Percentiles rank a stretch among this genome's conserved stretches.
phyloP scores from a whole-genome alignment of 2,329 filamentous ascomycete species.

The Paraconiothyrium sp. region DNA sequence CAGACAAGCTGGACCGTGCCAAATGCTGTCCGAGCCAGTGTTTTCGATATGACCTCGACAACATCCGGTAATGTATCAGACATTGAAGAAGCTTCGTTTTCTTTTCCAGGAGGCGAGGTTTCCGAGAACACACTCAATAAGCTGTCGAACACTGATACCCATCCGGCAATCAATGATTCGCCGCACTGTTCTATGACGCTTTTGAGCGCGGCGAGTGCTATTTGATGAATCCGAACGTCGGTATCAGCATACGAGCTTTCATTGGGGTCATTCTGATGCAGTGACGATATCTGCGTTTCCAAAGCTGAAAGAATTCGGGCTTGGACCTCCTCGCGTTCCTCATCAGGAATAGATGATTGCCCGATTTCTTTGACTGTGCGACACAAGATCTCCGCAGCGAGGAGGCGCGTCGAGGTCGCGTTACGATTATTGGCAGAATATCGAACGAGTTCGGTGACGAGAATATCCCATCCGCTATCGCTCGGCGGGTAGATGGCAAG shows the following conservation, averaged over 20 bases:
- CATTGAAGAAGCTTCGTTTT: background rate
- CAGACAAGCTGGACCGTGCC: slow-evolving; percentile 90
- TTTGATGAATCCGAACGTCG: slow-evolving; percentile 82
- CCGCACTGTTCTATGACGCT: slow-evolving; percentile 87
- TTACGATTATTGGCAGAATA: slow-evolving; percentile 54
- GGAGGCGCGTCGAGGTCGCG: slow-evolving; percentile 56
- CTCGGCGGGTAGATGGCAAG: slow-evolving; percentile 73
- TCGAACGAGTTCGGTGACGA: slow-evolving; percentile 66
- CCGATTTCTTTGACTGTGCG: slow-evolving; percentile 58
- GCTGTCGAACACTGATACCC: slow-evolving; percentile 86
- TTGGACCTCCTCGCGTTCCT: slow-evolving; percentile 66
- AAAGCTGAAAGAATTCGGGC: slow-evolving; percentile 75
- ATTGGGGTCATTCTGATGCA: slow-evolving; percentile 64
- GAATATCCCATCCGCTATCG: slow-evolving; percentile 77
- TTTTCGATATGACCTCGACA: slow-evolving; percentile 66
- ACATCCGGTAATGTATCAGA: background rate
- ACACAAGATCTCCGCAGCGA: slow-evolving; percentile 61
- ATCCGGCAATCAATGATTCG: slow-evolving; percentile 82
- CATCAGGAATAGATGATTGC: slow-evolving; percentile 61
- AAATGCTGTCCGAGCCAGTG: slow-evolving; percentile 86
- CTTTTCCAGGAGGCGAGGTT: slow-evolving; percentile 1
- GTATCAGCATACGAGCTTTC: slow-evolving; percentile 67
- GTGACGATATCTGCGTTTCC: slow-evolving; percentile 66
- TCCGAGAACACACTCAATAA: slow-evolving; percentile 78
- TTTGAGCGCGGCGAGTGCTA: slow-evolving; percentile 81